A percentile compares a stretch with the other conserved stretches of the same genome.
phyloP scores from a whole-genome alignment of 2,329 filamentous ascomycete species.

The Epichloe festucae region DNA sequence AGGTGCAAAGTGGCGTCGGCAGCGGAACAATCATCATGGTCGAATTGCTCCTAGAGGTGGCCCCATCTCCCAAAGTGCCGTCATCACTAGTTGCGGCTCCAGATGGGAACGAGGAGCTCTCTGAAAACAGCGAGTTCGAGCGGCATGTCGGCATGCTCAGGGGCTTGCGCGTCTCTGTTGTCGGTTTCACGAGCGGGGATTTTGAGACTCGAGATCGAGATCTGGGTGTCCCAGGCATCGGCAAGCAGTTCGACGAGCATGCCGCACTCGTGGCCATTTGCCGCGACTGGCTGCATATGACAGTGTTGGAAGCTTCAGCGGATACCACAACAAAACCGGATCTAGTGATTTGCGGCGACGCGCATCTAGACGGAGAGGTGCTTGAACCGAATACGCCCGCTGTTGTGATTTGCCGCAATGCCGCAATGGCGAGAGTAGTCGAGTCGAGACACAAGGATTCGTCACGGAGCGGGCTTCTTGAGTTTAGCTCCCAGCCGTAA shows the following conservation, averaged over 20 bases:
- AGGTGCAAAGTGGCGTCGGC: conserved; percentile 34
- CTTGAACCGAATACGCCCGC: conserved; percentile 9
- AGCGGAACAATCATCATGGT: conserved; percentile 25
- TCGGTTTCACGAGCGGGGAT: conserved; percentile 10
- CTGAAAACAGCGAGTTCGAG: conserved; percentile 9
- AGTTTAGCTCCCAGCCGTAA: conserved; percentile 26
- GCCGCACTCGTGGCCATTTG: conserved; percentile 15
- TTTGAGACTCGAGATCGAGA: background rate
- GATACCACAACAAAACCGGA: conserved; percentile 11
- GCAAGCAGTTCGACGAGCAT: background rate
- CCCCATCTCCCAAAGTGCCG: background rate
- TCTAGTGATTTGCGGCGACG: conserved; percentile 12
- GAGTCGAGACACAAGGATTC: background rate
- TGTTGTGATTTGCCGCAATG: conserved; percentile 22
- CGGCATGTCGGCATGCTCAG: conserved; percentile 15
- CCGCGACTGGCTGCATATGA: conserved; percentile 20
- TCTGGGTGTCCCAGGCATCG: background rate
- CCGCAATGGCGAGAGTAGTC: conserved; percentile 13
- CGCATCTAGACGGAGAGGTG: background rate
- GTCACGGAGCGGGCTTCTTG: conserved; percentile 11
- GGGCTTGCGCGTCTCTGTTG: conserved; percentile 17
- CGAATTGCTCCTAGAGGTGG: conserved; percentile 15
- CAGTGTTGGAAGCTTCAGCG: conserved; percentile 11
- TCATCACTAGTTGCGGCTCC: background rate
- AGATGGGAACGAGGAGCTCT: background rate